Base-by-base conservation (phyloP, 495 filamentous ascomycete genomes). In the Neurospora sp. region DNA sequence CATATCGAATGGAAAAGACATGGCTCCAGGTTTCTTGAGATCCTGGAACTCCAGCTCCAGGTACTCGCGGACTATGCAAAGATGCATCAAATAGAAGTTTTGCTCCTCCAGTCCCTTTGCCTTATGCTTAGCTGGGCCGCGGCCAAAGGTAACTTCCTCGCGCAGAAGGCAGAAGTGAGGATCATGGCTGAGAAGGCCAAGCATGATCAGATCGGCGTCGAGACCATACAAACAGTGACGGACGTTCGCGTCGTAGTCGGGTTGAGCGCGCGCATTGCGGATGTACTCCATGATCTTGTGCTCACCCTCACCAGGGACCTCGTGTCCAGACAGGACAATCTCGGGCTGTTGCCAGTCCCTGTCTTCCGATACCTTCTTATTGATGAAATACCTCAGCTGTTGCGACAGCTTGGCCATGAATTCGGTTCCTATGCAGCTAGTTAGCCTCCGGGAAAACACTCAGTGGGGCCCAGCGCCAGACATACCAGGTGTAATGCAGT, bases 231-330 rank as follows among this genome's bases (percentile, higher is more conserved):
- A 85, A 83, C 96, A 99, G 81, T 99, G 96, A 62, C 96, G 93
- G 73, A 96, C 88, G 79, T 99, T 98, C n/a, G 94, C 89, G 78
- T 96, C 89, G 79, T 99, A 99, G 73, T 91, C 88, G 4, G 93
- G 92, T 79, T 99, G 96, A 59, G 94, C 92, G 85, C 98, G 98
- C 40, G 96, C 91, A 79, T 94, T 90, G 73, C 96, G 92, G 81
- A 99, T 99, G 80, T 98, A 98, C 82, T 99, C 96, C 96, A 98
- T 99, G 81, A 99, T 97, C 85, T 99, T 99, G 85, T 99, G 96
- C 83, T 99, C 96, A 72, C 96, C 96, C 82, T 99, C 96, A 72
- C 96, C 96, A 0, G 96, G 96, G n/a, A 97, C 94, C 85, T 99
- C 96, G 81, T 98, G 96, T 39, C 96, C 96, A 7, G 96, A 99